These are phyloP conservation scores for Caloboletus firmus DNA, from an alignment of 1,284 basidiomycete species.

Conservation along the genomic window DNA sequence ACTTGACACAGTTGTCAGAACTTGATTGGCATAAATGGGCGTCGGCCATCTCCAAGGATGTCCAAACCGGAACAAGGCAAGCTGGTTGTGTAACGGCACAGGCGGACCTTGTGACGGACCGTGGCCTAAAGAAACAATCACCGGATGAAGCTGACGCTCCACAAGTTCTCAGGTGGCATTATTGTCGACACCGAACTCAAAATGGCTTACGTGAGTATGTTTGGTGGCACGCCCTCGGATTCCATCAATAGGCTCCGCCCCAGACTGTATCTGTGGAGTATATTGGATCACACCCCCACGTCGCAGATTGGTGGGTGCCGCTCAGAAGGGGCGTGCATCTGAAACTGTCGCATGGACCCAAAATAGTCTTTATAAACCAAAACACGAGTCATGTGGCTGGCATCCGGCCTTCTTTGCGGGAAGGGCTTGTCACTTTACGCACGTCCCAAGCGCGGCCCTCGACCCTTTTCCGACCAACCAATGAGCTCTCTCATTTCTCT, in stretches of 20 bases:
- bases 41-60: not conserved
- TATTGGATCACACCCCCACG: slow-evolving; percentile 18
- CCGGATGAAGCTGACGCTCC: not conserved
- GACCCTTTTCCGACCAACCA: slow-evolving; percentile 53
- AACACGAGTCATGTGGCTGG: slow-evolving; percentile 7
- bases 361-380: slow-evolving; percentile 20
- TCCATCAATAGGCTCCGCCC: slow-evolving; percentile 9
- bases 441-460: slow-evolving; percentile 10
- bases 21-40: not conserved
- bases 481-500: slow-evolving; percentile 72
- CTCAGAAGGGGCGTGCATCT: slow-evolving; percentile 6
- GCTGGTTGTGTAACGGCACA: slow-evolving; percentile 16
- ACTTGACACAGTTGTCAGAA: not conserved
- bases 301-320: slow-evolving; percentile 23
- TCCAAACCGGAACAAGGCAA: slow-evolving; percentile 5
- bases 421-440: slow-evolving; percentile 14
- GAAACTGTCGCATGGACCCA: slow-evolving; percentile 20
- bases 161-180: slow-evolving; percentile 12
- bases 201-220: slow-evolving; percentile 1
- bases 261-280: slow-evolving; percentile 9
- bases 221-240: slow-evolving; percentile 5
- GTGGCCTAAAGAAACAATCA: not conserved
- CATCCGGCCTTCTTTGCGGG: slow-evolving; percentile 7
- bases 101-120: slow-evolving; percentile 1
- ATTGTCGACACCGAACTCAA: slow-evolving; percentile 8